These are phyloP conservation scores for Solanum virginianum DNA, from an alignment of 257 asterid genomes.

Conservation along the genomic window DNA sequence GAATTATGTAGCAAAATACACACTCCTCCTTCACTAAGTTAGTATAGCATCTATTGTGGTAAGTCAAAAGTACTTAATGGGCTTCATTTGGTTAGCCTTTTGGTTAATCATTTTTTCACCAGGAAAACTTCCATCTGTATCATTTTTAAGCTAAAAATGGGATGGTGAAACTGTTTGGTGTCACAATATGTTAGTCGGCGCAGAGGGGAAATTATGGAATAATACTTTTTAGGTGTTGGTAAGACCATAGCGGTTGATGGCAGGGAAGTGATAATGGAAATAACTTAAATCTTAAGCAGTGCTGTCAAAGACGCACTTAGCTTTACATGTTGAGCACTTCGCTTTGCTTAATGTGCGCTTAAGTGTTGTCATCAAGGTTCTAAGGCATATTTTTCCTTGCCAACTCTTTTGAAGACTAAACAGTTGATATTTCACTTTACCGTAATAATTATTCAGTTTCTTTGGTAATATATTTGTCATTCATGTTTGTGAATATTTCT, in stretches of 20 bases:
- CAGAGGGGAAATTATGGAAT: not conserved
- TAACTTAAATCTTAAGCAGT: too few relatives aligned
- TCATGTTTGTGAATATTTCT: too few relatives aligned
- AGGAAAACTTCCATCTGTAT: not conserved
- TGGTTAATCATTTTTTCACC: not conserved
- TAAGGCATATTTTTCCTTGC: too few relatives aligned
- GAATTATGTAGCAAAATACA: not conserved
- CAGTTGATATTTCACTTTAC: too few relatives aligned
- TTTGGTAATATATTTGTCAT: too few relatives aligned
- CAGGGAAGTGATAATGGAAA: not conserved
- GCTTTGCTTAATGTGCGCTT: too few relatives aligned
- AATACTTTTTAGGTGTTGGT: not conserved
- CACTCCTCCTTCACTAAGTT: not conserved
- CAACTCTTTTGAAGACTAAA: too few relatives aligned
- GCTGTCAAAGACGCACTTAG: too few relatives aligned
- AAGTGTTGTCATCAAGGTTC: too few relatives aligned
- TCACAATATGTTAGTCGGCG: not conserved
- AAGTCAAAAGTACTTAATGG: not conserved
- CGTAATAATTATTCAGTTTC: too few relatives aligned
- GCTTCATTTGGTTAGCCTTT: not conserved
- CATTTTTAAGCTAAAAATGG: not conserved
- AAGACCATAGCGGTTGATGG: not conserved
- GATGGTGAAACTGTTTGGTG: not conserved
- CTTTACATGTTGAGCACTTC: too few relatives aligned
- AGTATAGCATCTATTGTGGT: not conserved